phyloP scores from a whole-genome alignment of 2,329 filamentous ascomycete species.

The Falciphora oryzae region DNA sequence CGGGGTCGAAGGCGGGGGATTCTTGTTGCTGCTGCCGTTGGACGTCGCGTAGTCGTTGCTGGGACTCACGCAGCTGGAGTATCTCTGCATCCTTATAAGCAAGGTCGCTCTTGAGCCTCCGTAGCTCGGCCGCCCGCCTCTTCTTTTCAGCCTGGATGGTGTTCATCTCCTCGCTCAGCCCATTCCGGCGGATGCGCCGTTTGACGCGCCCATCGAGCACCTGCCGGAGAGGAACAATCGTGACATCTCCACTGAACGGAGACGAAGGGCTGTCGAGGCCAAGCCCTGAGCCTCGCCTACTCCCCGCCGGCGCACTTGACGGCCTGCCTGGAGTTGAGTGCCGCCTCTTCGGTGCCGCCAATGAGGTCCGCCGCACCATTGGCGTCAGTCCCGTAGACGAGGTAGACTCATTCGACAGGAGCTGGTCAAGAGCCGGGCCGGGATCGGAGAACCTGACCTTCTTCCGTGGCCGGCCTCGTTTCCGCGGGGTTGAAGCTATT shows the following conservation, averaged over 20 bases:
- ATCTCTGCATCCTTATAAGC: constrained; percentile 47
- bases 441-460: constrained; percentile 56
- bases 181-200: constrained; percentile 49
- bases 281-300: constrained; percentile 7
- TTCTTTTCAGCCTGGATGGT: constrained; percentile 41
- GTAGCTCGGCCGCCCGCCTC: constrained; percentile 33
- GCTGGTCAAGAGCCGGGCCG: constrained; percentile 30
- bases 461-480: constrained; percentile 32
- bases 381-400: constrained; percentile 52
- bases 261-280: constrained; percentile 15
- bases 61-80: constrained; percentile 34
- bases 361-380: constrained; percentile 46
- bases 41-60: constrained; percentile 17
- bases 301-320: neutral
- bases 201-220: constrained; percentile 52
- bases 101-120: constrained; percentile 42
- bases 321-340: constrained; percentile 35
- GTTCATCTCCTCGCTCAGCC: constrained; percentile 54
- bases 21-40: neutral
- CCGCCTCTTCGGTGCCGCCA: constrained; percentile 35
- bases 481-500: constrained; percentile 22
- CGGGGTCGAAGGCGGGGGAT: constrained; percentile 7
- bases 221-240: constrained; percentile 46
- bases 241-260: constrained; percentile 31
- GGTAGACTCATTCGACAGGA: constrained; percentile 7